These are phyloP conservation scores for Paraphoma sp. DNA, from an alignment of 2,329 filamentous ascomycete genomes.

Conservation along the genomic window DNA sequence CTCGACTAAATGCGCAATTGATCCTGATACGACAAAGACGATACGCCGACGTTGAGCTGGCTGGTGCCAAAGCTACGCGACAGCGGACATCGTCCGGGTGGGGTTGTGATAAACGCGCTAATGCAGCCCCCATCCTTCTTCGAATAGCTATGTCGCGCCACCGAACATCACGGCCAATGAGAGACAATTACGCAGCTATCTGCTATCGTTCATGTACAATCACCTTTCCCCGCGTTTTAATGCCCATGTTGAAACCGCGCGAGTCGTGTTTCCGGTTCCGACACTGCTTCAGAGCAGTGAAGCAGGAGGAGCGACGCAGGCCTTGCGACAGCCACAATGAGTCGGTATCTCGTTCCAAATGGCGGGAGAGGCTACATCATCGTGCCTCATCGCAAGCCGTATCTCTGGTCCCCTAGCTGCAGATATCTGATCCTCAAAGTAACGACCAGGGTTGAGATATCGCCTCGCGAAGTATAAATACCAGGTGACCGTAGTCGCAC, in stretches of 20 bases:
- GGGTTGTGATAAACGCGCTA: background rate
- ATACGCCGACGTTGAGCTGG: background rate
- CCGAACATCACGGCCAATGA: background rate
- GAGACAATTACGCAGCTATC: background rate
- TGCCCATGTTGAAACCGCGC: background rate
- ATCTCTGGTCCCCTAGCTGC: background rate
- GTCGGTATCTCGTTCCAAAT: background rate
- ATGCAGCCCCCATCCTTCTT: background rate
- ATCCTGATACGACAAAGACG: constrained; percentile 1
- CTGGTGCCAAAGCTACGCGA: background rate
- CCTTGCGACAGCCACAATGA: background rate
- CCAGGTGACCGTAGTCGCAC: background rate
- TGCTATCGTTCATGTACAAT: background rate
- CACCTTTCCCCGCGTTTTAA: background rate
- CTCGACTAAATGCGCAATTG: background rate
- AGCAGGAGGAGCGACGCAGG: background rate
- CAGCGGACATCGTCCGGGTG: constrained; percentile 1
- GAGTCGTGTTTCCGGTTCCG: background rate
- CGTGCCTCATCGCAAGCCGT: background rate
- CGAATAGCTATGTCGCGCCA: background rate
- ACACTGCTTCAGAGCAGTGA: background rate
- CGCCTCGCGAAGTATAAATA: background rate
- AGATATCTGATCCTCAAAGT: background rate
- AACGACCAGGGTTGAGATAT: background rate
- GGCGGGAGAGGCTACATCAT: background rate